Base-by-base conservation (phyloP, 768 basidiomycete genomes). In the Mycena venus region DNA sequence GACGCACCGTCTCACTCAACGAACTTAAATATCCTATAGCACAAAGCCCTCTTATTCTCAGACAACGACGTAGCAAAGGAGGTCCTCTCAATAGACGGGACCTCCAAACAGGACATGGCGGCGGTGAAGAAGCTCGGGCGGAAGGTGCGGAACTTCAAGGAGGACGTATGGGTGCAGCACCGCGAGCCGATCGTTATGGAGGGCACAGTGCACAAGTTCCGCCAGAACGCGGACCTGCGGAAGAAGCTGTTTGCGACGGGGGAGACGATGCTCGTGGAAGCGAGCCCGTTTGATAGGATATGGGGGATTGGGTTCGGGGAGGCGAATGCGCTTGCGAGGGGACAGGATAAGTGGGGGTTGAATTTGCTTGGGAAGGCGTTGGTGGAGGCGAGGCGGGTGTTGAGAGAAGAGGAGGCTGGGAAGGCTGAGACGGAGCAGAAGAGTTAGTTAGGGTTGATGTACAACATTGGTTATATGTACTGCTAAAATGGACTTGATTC, bases 221-320 rank as follows among this genome's bases (percentile, higher is more conserved):
- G 81, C 42, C 87, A 90, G 81, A 88, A 90, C 75, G 78, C 75
- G 23, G 85, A 84, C 55, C 64, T 91, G 76, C 80, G 78, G 70
- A 68, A 72, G 72, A 84, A 84, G 73, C 72, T 92, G 75, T 56
- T 91, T 40, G 86, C 56, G 21, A 92, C 91, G 1, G 89, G 89
- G 44, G 83, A 86, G 3, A 87, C 84, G 75, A 78, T 75, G 67
- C 74, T 92, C 38, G 90, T 89, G 0, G 92, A 92, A 79, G 90
- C 91, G 27, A 91, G 90, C 36, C 91, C 91, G 21, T 75, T 84
- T 23, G 91, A 92, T 79, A 79, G 86, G 72, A 89, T 92, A n/a
- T 93, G 91, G 91, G 91, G 91, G 0, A 87, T 92, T 67, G 91
- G 91, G 27, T 90, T 85, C 76, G 86, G 86, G 2, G 88, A 85